Base-by-base conservation (phyloP, 2,329 filamentous ascomycete species). In the Harringtonia lauricola region DNA sequence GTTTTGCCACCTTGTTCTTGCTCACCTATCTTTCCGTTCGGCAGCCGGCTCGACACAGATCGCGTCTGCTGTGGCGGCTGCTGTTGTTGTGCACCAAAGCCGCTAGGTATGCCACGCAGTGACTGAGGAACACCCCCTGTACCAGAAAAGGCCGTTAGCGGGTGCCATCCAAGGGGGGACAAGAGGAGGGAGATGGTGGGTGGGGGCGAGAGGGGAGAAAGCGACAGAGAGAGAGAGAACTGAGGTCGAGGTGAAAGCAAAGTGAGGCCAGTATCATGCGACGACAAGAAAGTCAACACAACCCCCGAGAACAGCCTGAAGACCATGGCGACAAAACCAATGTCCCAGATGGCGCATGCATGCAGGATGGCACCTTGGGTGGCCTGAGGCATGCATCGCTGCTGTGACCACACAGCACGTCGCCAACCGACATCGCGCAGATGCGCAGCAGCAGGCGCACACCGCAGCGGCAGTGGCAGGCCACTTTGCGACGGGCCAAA, bases 11-110 rank as follows among this genome's bases (percentile, higher is more conserved):
- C n/a, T n/a, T n/a, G n/a, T n/a, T n/a, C n/a, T 14, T 24, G 12
- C 46, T 28, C 70, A 81, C 78, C 73, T 68, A 80, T 62, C 61
- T 82, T 82, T 44, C 76, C 76, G 53, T 78, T 79, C 46, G 76
- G 76, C 70, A 82, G 66, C 56, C 78, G 71, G 59, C 60, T 74
- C 43, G 76, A 69, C 35, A 71, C 71, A 50, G 66, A 64, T 57
- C 78, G 70, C 44, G 67, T 59, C 51, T 69, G 70, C 54, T 78
- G 76, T 17, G 36, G 46, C 28, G 31, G 47, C 46, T 68, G 68
- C 59, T 76, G 74, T 59, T 75, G 76, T 54, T 77, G 75, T 53
- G 66, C 66, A 51, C 68, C 70, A 58, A 79, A 81, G 50, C 71
- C 72, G 54, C 68, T 69, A 43, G 76, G 76, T 63, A 81, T 71